These are phyloP conservation scores for Fusarium sp. DNA, from an alignment of 2,329 filamentous ascomycete genomes.

Conservation along the genomic window DNA sequence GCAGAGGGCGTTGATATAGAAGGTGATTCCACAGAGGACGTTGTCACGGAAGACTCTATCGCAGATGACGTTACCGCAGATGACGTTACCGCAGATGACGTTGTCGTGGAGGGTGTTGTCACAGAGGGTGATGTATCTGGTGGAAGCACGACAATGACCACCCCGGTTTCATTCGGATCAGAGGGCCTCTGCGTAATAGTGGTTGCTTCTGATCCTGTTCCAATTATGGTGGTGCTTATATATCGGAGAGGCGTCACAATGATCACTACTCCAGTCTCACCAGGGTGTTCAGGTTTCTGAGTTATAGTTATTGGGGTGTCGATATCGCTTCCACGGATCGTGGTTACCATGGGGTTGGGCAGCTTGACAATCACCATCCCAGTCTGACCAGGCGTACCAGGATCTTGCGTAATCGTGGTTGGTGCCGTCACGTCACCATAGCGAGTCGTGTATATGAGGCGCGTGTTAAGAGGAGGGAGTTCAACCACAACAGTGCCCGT, in stretches of 20 bases:
- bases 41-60: no score
- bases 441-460: background rate
- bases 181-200: background rate
- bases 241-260: background rate
- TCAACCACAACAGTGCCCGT: background rate
- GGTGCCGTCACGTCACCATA: background rate
- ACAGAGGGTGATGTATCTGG: background rate
- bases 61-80: no score
- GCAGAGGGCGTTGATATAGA: background rate
- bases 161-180: background rate
- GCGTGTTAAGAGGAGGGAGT: background rate
- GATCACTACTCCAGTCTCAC: background rate
- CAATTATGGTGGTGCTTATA: background rate
- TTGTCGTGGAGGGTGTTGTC: background rate
- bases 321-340: background rate
- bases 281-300: background rate
- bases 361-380: background rate
- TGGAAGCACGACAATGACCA: background rate
- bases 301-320: background rate
- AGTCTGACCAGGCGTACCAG: background rate
- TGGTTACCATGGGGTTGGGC: background rate
- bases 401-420: background rate
- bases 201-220: background rate
- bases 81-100: background rate
- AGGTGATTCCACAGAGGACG: background rate